These are phyloP conservation scores for Aspergillus kassunensis DNA, from an alignment of 495 filamentous ascomycete species.

Conservation along the genomic window DNA sequence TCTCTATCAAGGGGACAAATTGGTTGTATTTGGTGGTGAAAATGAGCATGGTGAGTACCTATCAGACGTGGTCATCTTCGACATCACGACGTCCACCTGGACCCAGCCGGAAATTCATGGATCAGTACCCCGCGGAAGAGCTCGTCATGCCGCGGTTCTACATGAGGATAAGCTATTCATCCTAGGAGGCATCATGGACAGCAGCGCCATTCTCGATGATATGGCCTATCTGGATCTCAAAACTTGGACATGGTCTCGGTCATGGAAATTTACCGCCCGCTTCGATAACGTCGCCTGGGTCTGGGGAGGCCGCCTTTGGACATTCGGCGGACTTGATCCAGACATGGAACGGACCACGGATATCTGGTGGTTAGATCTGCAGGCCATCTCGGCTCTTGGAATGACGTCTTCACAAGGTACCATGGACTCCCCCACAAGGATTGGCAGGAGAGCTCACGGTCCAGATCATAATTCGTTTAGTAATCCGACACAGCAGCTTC, in stretches of 20 bases:
- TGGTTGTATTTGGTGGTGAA: conserved; percentile 94
- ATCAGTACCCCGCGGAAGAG: conserved; percentile 78
- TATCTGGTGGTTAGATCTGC: conserved; percentile 94
- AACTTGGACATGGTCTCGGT: conserved; percentile 95
- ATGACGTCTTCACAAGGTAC: conserved; percentile 65
- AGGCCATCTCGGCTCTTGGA: conserved; percentile 80
- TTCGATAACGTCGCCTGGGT: conserved; percentile 94
- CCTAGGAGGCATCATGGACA: conserved; percentile 82
- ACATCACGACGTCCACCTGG: conserved; percentile 90
- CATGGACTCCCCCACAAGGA: conserved; percentile 40
- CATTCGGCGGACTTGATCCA: conserved; percentile 90
- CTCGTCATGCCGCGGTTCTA: conserved; percentile 88
- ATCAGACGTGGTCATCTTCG: conserved; percentile 92
- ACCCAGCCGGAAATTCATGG: conserved; percentile 83
- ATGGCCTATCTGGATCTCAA: conserved; percentile 94
- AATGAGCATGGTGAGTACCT: conserved; percentile 96
- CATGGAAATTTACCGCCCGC: conserved; percentile 88
- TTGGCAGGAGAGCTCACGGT: conserved; percentile 36
- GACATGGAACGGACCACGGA: conserved; percentile 96
- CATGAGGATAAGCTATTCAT: conserved; percentile 97
- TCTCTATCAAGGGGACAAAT: conserved; percentile 87
- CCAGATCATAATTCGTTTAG: conserved; percentile 38
- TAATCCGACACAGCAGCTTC: conserved; percentile 38
- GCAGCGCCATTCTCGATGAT: conserved; percentile 86
- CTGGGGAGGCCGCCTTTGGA: conserved; percentile 89